Percentiles rank a stretch among this genome's conserved stretches.
Conservation (phyloP, 2,329 filamentous ascomycete species). For the Claviceps paspali region DNA sequence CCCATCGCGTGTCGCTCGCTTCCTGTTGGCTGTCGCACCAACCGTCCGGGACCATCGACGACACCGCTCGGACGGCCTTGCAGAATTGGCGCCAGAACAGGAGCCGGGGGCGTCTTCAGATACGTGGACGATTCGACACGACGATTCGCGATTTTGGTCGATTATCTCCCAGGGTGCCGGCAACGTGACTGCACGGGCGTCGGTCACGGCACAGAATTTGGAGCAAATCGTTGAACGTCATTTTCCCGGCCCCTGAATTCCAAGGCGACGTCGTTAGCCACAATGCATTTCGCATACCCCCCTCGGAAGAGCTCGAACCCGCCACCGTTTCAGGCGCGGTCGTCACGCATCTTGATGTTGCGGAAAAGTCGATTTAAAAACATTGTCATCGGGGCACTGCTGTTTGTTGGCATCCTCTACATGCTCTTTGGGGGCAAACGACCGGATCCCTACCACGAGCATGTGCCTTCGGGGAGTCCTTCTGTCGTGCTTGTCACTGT, state of each 20-base stretch:
- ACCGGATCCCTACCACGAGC: constrained; percentile 18
- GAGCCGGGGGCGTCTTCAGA: background rate
- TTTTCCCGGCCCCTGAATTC: too few species aligned
- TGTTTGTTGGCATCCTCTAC: constrained; percentile 44
- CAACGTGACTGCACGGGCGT: background rate
- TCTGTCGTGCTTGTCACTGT: constrained; percentile 72
- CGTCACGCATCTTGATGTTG: constrained; percentile 34
- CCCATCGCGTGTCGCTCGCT: background rate
- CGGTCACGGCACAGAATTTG: background rate
- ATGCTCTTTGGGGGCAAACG: constrained; percentile 30
- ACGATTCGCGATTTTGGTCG: background rate
- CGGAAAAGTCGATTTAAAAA: constrained; percentile 49
- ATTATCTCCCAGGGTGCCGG: background rate
- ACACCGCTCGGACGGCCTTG: background rate
- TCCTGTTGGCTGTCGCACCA: background rate
- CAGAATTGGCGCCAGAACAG: background rate
- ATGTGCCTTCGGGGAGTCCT: constrained; percentile 37
- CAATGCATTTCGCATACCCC: constrained; percentile 83
- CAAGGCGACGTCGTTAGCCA: constrained; percentile 10
- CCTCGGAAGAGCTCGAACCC: constrained; percentile 70
- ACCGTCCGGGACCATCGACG: background rate
- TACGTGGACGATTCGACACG: background rate
- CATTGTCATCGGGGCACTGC: constrained; percentile 37
- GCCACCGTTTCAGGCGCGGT: constrained; percentile 51
- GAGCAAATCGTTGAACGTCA: background rate